Base-by-base conservation (phyloP, 345 rosid species). In the Eutrema yunnanense region DNA sequence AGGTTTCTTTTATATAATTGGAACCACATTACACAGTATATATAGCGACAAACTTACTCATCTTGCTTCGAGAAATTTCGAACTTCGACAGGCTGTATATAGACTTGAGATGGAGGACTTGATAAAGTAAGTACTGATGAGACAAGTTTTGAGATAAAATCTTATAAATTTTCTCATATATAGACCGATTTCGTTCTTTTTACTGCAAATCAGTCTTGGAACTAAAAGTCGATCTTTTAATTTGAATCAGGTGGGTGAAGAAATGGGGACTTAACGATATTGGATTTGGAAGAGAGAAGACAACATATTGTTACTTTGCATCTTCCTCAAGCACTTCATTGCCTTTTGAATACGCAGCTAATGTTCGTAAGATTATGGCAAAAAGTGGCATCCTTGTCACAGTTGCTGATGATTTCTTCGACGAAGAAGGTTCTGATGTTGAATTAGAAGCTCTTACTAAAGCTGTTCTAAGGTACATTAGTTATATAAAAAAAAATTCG, bases 231-330 rank as follows among this genome's bases (percentile, higher is more conserved):
- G 14, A 40, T 30, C 2, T 41, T 67, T 19, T 41, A 27, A 1
- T 16, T 40, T 77, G 48, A 43, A 4, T 7, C 53, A 88, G 90
- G 73, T 88, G 94, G 88, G 80, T 82, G 2, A 73, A 46, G 44
- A 64, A 22, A 8, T 76, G 43, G 73, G 91, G 85, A 34, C 85
- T 89, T 16, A 44, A 36, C 13, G 74, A 85, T 2, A 82, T 86
- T 62, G 87, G 92, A 62, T 86, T 89, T 57, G 87, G 86, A n/a
- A 65, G 88, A 66, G 95, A 89, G 65, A 86, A 81, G 72, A 80
- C 88, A 3, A 33, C 71, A 2, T 86, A 89, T 43, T 82, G 85
- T 38, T 89, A 85, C 78, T 85, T 85, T 53, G 87, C 92, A 9
- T 13, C 71, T 16, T 47, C 87, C 19, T 34, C 65, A 56, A 69